A percentile compares a stretch with the other conserved stretches of the same genome.
phyloP scores from a whole-genome alignment of 257 asterid species.

The Galeopsis tetrahit region DNA sequence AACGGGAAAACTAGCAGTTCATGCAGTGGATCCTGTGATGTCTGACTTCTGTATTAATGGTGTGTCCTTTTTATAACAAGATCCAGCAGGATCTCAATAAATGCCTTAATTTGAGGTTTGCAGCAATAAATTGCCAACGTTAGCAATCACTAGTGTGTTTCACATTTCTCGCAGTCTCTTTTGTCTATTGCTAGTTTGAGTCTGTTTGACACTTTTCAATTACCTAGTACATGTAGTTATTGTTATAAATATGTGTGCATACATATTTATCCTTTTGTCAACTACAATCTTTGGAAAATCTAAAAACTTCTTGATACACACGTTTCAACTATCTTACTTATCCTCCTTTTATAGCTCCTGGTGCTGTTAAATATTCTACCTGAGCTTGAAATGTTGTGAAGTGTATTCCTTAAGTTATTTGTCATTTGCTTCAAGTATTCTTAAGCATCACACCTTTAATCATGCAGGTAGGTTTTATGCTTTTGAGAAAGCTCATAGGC shows the following conservation, averaged over 20 bases:
- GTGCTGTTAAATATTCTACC: constrained; percentile 4
- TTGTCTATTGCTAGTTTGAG: constrained; percentile 19
- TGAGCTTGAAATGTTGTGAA: constrained; percentile 12
- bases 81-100: neutral
- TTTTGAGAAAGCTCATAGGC: constrained; percentile 91
- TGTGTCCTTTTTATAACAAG: neutral
- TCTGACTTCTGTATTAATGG: neutral
- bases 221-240: neutral
- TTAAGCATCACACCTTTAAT: constrained; percentile 30
- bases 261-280: neutral
- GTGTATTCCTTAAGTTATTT: neutral
- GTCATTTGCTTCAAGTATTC: constrained; percentile 26
- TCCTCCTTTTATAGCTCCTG: neutral
- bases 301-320: constrained; percentile 16
- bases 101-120: neutral
- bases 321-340: neutral
- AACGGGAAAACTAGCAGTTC: neutral
- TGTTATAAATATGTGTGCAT: neutral
- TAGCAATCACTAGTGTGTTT: neutral
- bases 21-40: constrained; percentile 10
- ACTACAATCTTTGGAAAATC: constrained; percentile 11
- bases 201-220: constrained; percentile 4
- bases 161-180: neutral
- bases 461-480: constrained; percentile 95
- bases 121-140: neutral